A percentile compares a stretch with the other conserved stretches of the same genome.
Conservation (phyloP, 1,284 basidiomycete species). For the Singerocomus inundabilis region DNA sequence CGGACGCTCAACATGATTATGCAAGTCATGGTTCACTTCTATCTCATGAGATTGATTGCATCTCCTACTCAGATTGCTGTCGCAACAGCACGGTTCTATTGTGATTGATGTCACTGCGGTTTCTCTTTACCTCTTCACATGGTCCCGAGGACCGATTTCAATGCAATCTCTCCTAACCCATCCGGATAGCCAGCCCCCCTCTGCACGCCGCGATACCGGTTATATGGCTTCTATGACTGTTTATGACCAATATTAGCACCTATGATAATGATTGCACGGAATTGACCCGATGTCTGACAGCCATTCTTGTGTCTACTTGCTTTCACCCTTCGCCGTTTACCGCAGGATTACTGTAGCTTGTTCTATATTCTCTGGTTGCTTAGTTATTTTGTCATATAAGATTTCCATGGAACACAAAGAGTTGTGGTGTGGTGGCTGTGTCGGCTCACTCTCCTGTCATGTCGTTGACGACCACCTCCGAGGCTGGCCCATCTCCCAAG, state of each 20-base stretch:
- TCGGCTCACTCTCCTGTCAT: slow-evolving; percentile 13
- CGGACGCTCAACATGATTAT: slow-evolving; percentile 22
- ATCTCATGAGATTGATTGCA: slow-evolving; percentile 8
- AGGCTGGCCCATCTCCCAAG: slow-evolving; percentile 22
- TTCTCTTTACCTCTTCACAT: slow-evolving; percentile 10
- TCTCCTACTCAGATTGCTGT: slow-evolving; percentile 13
- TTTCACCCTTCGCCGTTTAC: slow-evolving; percentile 5
- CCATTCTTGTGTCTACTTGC: slow-evolving; percentile 12
- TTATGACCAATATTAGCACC: slow-evolving; percentile 26
- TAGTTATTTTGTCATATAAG: slow-evolving; percentile 20
- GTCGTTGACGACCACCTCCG: slow-evolving; percentile 13
- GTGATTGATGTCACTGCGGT: slow-evolving; percentile 10
- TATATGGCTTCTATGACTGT: slow-evolving; percentile 20
- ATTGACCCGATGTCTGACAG: slow-evolving; percentile 8
- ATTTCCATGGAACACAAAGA: slow-evolving; percentile 2
- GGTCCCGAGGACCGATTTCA: slow-evolving; percentile 26
- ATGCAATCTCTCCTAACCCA: slow-evolving; percentile 9
- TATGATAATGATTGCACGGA: slow-evolving; percentile 19
- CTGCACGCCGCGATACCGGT: slow-evolving; percentile 2
- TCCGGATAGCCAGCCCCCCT: slow-evolving; percentile 11
- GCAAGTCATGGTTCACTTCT: slow-evolving; percentile 12
- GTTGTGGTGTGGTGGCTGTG: slow-evolving; percentile 16
- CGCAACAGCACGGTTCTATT: slow-evolving; percentile 14
- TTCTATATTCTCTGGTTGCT: slow-evolving; percentile 20
- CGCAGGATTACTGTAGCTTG: slow-evolving; percentile 16